Percentiles rank a stretch among this genome's conserved stretches.
phyloP scores from a whole-genome alignment of 2,329 filamentous ascomycete genomes.

The Fonsecaea nubica region DNA sequence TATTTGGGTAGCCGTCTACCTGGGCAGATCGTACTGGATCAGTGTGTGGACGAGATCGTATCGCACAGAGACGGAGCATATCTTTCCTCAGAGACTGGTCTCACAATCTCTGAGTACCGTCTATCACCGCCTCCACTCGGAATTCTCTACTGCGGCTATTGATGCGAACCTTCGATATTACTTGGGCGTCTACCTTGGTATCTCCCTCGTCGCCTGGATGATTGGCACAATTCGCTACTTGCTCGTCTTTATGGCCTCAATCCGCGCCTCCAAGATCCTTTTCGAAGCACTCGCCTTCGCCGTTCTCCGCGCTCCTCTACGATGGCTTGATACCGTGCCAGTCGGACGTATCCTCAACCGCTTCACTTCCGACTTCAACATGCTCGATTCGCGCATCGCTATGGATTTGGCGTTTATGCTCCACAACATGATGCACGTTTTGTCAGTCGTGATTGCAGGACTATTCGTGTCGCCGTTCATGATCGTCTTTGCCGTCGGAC shows the following conservation, averaged over 20 bases:
- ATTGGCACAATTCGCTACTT: slow-evolving; percentile 69
- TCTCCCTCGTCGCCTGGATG: slow-evolving; percentile 62
- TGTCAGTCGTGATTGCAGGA: slow-evolving; percentile 71
- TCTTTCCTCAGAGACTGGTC: slow-evolving; percentile 19
- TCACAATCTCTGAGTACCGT: slow-evolving; percentile 31
- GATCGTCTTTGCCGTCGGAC: slow-evolving; percentile 64
- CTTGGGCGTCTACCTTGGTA: slow-evolving; percentile 68
- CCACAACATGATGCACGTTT: slow-evolving; percentile 65
- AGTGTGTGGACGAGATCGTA: slow-evolving; percentile 54
- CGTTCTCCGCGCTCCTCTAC: slow-evolving; percentile 73
- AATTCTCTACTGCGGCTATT: slow-evolving; percentile 25
- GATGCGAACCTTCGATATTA: slow-evolving; percentile 64
- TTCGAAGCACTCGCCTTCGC: slow-evolving; percentile 71
- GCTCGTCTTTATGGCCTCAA: slow-evolving; percentile 68
- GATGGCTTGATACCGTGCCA: slow-evolving; percentile 81
- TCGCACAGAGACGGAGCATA: slow-evolving; percentile 36
- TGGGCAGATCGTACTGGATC: slow-evolving; percentile 54
- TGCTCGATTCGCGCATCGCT: slow-evolving; percentile 71
- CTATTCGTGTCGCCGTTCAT: slow-evolving; percentile 72
- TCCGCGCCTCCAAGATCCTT: slow-evolving; percentile 71
- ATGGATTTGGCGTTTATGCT: slow-evolving; percentile 67
- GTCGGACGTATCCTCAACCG: slow-evolving; percentile 78
- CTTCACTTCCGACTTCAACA: slow-evolving; percentile 78
- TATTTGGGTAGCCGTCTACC: slow-evolving; percentile 35
- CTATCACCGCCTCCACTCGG: slow-evolving; percentile 34